phyloP scores from a whole-genome alignment of 2,329 filamentous ascomycete genomes.

The Colletotrichum orbiculare region DNA sequence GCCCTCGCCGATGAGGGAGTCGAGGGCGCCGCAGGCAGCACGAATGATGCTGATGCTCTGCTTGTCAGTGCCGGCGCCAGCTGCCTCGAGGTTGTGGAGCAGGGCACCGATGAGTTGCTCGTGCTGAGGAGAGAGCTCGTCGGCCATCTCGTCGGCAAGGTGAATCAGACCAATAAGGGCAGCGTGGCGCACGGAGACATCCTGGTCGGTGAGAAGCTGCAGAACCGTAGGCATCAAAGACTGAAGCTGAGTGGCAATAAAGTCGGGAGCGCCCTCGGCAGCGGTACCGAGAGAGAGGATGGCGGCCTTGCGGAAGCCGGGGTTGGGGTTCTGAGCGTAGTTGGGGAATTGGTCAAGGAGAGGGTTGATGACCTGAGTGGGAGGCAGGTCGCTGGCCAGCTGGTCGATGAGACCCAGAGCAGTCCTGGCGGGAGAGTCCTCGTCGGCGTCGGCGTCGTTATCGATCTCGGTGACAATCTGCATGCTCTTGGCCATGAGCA shows the following conservation, averaged over 20 bases:
- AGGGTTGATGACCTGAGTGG: slow-evolving; percentile 93
- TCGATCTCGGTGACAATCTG: slow-evolving; percentile 92
- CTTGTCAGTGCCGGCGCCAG: slow-evolving; percentile 76
- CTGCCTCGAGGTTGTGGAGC: slow-evolving; percentile 88
- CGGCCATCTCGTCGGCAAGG: slow-evolving; percentile 91
- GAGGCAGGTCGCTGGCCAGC: slow-evolving; percentile 87
- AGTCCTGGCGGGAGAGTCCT: slow-evolving; percentile 85
- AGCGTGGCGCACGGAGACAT: slow-evolving; percentile 85
- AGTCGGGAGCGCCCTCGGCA: slow-evolving; percentile 96
- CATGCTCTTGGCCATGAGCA: slow-evolving; percentile 88
- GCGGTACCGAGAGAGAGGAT: slow-evolving; percentile 93
- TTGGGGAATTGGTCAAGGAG: slow-evolving; percentile 86
- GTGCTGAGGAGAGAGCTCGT: slow-evolving; percentile 89
- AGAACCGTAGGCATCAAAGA: slow-evolving; percentile 88
- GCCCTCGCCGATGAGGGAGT: slow-evolving; percentile 89
- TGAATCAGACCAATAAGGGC: slow-evolving; percentile 89
- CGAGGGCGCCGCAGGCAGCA: slow-evolving; percentile 88
- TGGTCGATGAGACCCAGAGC: slow-evolving; percentile 91
- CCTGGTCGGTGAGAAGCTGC: slow-evolving; percentile 84
- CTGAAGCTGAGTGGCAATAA: slow-evolving; percentile 91
- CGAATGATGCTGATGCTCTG: slow-evolving; percentile 88
- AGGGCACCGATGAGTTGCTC: slow-evolving; percentile 85
- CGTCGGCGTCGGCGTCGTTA: slow-evolving; percentile 77
- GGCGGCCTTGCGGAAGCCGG: slow-evolving; percentile 87
- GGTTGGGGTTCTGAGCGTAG: slow-evolving; percentile 80